phyloP scores from a whole-genome alignment of 768 basidiomycete genomes.

The Tricholoma flavovirens region DNA sequence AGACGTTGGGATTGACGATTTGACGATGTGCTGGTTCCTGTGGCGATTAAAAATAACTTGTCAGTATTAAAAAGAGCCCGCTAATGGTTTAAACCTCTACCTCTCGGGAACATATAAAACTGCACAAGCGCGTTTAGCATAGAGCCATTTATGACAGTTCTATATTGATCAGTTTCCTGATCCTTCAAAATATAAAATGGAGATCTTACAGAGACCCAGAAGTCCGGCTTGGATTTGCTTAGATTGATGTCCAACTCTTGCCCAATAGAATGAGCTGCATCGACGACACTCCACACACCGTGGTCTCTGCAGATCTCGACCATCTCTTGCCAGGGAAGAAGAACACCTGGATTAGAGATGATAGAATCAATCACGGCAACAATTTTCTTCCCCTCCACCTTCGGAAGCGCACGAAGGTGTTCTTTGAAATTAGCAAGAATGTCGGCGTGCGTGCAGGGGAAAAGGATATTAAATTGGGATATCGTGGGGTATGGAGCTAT shows the following conservation, averaged over 20 bases:
- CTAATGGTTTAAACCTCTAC: constrained; percentile 16
- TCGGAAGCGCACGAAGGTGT: constrained; percentile 10
- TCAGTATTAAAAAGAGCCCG: background rate
- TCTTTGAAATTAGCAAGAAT: constrained; percentile 30
- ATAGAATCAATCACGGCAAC: constrained; percentile 70
- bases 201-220: constrained; percentile 65
- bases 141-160: constrained; percentile 89
- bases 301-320: constrained; percentile 59
- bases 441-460: constrained; percentile 50
- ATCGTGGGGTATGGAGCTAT: constrained; percentile 45
- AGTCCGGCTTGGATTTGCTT: constrained; percentile 55
- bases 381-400: constrained; percentile 18
- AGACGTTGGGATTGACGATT: constrained; percentile 55
- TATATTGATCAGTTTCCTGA: constrained; percentile 17
- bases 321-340: constrained; percentile 75
- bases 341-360: constrained; percentile 54
- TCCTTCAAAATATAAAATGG: background rate
- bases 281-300: constrained; percentile 62
- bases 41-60: background rate
- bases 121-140: constrained; percentile 59
- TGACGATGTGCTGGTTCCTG: constrained; percentile 62
- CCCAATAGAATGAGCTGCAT: constrained; percentile 80
- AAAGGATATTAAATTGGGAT: constrained; percentile 43
- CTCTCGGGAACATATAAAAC: constrained; percentile 68
- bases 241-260: constrained; percentile 66